Percentiles rank a stretch among this genome's conserved stretches.
Evolutionary conservation across 305 asterid species (phyloP).

Genomic region (Striga hermonthica): DNA sequence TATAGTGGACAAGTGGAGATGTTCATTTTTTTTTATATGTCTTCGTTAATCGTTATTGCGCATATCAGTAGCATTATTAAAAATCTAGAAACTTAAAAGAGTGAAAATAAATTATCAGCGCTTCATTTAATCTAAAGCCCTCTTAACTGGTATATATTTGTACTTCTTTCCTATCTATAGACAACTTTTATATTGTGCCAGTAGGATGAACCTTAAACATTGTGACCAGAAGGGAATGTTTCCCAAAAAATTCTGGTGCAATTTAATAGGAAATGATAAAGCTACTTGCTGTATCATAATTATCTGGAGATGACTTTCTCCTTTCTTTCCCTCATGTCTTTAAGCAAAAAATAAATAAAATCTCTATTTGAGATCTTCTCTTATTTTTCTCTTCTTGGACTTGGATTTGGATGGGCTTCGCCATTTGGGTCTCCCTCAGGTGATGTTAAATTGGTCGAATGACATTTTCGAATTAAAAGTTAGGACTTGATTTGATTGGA

Average conservation of each 20-base stretch:
- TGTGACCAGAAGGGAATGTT: not conserved
- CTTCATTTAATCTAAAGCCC: not conserved
- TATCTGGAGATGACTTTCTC: not conserved
- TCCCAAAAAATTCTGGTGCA: not conserved
- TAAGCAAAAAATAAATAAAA: no score
- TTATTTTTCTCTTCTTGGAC: no score
- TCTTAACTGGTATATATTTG: not conserved
- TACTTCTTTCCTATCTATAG: not conserved
- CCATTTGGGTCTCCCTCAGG: no score
- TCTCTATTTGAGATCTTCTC: no score
- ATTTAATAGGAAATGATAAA: not conserved
- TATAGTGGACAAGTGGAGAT: conserved; percentile 1
- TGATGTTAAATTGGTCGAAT: no score
- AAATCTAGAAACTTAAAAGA: not conserved
- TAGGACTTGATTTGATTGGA: no score
- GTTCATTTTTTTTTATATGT: not conserved
- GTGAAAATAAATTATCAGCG: not conserved
- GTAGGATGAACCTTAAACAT: not conserved
- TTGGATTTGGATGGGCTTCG: no score
- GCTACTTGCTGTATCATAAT: not conserved
- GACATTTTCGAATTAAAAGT: no score
- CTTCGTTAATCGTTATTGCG: not conserved
- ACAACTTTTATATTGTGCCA: not conserved
- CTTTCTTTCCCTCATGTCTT: not conserved
- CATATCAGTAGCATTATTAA: not conserved